Evolutionary conservation across 192 early-diverging fungal species (phyloP), one percentile per base, ranked within the genome.

Genomic region (Linnemannia exigua): DNA sequence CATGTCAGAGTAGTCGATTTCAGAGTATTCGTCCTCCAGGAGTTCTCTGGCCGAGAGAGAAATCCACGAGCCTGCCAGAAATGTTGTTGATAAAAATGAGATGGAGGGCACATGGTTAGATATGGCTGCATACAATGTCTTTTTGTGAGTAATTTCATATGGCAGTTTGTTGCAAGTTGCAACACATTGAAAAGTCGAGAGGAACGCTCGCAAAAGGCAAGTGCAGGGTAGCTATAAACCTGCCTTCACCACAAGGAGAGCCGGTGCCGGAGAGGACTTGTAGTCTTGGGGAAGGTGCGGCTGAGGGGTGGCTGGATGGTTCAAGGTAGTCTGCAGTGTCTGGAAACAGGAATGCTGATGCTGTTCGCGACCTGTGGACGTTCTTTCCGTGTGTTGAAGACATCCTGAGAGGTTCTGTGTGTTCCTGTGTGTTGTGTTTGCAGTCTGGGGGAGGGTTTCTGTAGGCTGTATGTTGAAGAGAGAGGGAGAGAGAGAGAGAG

Each of bases 1-100:
- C 74, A 86, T 80, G 54, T 86, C 84, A 41, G 84, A 86, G 75
- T 86, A 86, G 38, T 86, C 84, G 36, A 86, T 74, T 67, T 86
- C 84, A 47, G 84, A 86, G 75, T 80, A 86, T 6, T 86, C 84
- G 35, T 86, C 84, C 48, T 79, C 77, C 25, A 86, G 61, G 58
- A 79, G 82, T 61, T 86, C 84, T 77, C 79, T 86, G 11, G 79
- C 74, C 14, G 84, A 79, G 9, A 86, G 79, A 1, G 84, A 79
- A 70, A 86, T 77, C 84, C 84, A 86, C 31, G 84, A 86, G 70
- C 61, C 84, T 86, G 50, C 15, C 22, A 17, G 44, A 38, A 1
- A 71, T 17, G 25, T 9, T n/a, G 51, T 50, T 9, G 28, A 36
- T 28, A 28, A n/a, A 38, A 70, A n/a, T 19, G 50, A 52, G 70